Evolutionary conservation across 164 flowering plant species (phyloP).

Genomic region (Dillenia turbinata): DNA sequence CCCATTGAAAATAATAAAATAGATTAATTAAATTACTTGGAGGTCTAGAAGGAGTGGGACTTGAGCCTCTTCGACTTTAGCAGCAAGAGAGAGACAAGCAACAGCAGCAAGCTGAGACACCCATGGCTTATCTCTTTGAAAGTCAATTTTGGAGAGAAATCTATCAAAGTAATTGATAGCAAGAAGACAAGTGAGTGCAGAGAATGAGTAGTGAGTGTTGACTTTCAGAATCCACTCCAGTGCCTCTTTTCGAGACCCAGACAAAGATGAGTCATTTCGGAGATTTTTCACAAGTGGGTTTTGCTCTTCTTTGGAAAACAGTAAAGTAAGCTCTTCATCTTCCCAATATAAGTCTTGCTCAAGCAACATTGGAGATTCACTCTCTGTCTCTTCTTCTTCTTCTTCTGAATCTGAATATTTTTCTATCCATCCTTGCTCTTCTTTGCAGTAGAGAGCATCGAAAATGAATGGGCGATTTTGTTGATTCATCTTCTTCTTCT

Average conservation of each 20-base stretch:
- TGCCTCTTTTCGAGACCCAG: conserved; percentile 41
- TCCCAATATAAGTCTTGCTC: conserved; percentile 59
- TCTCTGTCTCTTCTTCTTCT: conserved; percentile 6
- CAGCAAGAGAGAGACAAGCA: conserved; percentile 84
- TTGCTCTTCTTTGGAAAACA: conserved; percentile 47
- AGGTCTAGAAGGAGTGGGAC: conserved; percentile 76
- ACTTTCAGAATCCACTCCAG: conserved; percentile 77
- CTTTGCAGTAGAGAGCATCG: conserved; percentile 61
- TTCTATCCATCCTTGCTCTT: conserved; percentile 39
- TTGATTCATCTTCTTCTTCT: conserved; percentile 53
- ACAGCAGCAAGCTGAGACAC: conserved; percentile 78
- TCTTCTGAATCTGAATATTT: conserved; percentile 6
- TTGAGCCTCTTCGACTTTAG: conserved; percentile 84
- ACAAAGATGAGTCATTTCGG: conserved; percentile 28
- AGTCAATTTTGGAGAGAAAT: conserved; percentile 45
- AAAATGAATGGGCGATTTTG: conserved; percentile 18
- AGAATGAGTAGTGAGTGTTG: conserved; percentile 48
- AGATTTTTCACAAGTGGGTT: conserved; percentile 12
- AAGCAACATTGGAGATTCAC: conserved; percentile 10
- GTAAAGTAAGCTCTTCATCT: conserved; percentile 46
- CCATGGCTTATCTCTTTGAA: conserved; percentile 74
- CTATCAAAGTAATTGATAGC: conserved; percentile 76
- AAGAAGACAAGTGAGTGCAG: conserved; percentile 64
- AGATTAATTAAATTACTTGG: conserved; percentile 41
- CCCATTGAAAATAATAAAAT: neutral